These are phyloP conservation scores for Nepenthes mirabilis DNA, from an alignment of 148 eudicot genomes.

Conservation along the genomic window DNA sequence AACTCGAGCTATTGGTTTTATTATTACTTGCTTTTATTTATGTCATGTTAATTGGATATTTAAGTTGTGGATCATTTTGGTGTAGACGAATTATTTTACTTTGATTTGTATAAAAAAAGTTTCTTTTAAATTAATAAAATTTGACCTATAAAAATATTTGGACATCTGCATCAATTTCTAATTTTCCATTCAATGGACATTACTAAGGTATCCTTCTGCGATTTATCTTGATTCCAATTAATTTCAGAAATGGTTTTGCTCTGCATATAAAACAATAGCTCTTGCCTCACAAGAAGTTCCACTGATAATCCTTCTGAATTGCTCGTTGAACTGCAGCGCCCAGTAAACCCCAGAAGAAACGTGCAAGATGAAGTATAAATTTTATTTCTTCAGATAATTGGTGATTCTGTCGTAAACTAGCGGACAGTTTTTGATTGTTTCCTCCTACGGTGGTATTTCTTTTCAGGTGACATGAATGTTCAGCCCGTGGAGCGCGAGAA, in stretches of 20 bases:
- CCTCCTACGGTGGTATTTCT: slow-evolving; percentile 3
- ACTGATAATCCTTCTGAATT: slow-evolving; percentile 65
- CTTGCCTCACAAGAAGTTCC: slow-evolving; percentile 75
- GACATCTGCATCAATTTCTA: no score
- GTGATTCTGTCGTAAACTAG: not conserved
- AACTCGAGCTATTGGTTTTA: no score
- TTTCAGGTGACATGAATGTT: slow-evolving; percentile 61
- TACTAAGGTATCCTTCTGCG: no score
- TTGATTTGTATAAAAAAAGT: no score
- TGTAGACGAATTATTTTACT: no score
- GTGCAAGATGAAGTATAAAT: slow-evolving; percentile 68
- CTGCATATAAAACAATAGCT: slow-evolving; percentile 76
- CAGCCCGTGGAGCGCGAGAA: slow-evolving; percentile 90
- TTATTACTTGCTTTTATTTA: no score
- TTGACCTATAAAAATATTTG: no score
- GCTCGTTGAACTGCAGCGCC: slow-evolving; percentile 72
- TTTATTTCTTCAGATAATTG: not conserved
- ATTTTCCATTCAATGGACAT: no score
- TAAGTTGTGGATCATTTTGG: no score
- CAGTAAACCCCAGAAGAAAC: slow-evolving; percentile 49
- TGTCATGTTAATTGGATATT: no score
- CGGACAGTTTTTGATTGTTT: slow-evolving; percentile 1
- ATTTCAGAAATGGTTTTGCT: slow-evolving; percentile 11
- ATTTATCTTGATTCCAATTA: no score
- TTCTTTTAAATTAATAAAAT: no score